Evolutionary conservation across 192 early-diverging fungal species (phyloP).

Genomic region (Coemansia umbellata): DNA sequence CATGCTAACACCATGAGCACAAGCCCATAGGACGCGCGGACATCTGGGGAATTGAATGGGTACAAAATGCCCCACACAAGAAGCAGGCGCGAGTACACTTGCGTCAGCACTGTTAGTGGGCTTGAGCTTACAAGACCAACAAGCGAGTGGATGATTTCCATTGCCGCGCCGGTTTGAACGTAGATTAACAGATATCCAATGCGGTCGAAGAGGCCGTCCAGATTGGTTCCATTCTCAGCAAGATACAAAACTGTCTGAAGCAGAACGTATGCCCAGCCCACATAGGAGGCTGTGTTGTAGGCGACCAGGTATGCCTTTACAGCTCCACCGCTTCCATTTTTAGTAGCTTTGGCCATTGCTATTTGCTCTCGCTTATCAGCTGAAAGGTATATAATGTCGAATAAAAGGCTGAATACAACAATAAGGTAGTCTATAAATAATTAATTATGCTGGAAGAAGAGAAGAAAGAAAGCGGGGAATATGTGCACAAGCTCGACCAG

Average conservation of each 20-base stretch:
- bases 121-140: constrained; percentile 79
- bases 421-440: too few relatives aligned
- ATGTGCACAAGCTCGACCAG: too few relatives aligned
- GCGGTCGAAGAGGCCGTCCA: constrained; percentile 58
- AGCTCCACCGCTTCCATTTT: constrained; percentile 22
- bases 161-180: constrained; percentile 78
- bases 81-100: constrained; percentile 82
- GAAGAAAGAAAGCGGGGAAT: too few relatives aligned
- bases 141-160: constrained; percentile 68
- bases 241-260: constrained; percentile 55
- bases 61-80: constrained; percentile 80
- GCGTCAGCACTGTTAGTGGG: constrained; percentile 73
- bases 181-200: constrained; percentile 60
- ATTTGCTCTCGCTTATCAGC: not conserved
- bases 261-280: constrained; percentile 79
- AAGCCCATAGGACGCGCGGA: constrained; percentile 63
- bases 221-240: constrained; percentile 52
- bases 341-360: constrained; percentile 17
- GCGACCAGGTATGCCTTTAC: constrained; percentile 65
- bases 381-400: too few relatives aligned
- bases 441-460: too few relatives aligned
- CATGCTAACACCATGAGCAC: constrained; percentile 87
- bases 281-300: constrained; percentile 80
- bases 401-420: too few relatives aligned
- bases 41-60: constrained; percentile 64